These are phyloP conservation scores for Macadamia tetraphylla DNA, from an alignment of 164 flowering plant species.

Conservation along the genomic window DNA sequence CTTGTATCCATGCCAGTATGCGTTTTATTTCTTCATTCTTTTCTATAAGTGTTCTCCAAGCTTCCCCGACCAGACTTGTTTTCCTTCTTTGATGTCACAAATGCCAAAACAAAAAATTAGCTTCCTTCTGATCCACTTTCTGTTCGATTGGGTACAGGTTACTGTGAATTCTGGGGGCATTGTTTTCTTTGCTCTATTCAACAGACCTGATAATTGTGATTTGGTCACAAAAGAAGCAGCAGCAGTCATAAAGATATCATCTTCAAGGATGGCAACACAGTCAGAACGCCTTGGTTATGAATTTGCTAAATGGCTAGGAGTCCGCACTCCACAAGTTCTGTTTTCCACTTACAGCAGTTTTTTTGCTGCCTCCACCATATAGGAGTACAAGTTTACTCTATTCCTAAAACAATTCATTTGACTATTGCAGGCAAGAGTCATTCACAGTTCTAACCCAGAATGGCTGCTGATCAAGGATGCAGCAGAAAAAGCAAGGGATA, in stretches of 20 bases:
- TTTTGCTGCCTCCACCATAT: background rate
- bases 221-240: slow-evolving; percentile 62
- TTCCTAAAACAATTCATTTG: background rate
- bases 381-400: background rate
- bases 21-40: too few species aligned
- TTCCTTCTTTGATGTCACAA: background rate
- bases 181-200: slow-evolving; percentile 93
- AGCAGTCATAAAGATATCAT: slow-evolving; percentile 87
- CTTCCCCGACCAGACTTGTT: background rate
- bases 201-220: slow-evolving; percentile 31
- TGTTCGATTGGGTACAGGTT: slow-evolving; percentile 46
- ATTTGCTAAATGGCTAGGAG: slow-evolving; percentile 91
- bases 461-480: slow-evolving; percentile 92
- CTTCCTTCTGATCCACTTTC: slow-evolving; percentile 1
- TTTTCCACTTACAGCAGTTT: slow-evolving; percentile 6
- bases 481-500: slow-evolving; percentile 72
- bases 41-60: too few species aligned
- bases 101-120: background rate
- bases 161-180: slow-evolving; percentile 99
- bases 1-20: too few species aligned
- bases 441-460: slow-evolving; percentile 77
- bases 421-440: slow-evolving; percentile 76
- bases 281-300: slow-evolving; percentile 98
- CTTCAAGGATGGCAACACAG: slow-evolving; percentile 98
- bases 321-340: slow-evolving; percentile 79